These are phyloP conservation scores for Rubia tinctorum DNA, from an alignment of 305 asterid species.

Conservation along the genomic window DNA sequence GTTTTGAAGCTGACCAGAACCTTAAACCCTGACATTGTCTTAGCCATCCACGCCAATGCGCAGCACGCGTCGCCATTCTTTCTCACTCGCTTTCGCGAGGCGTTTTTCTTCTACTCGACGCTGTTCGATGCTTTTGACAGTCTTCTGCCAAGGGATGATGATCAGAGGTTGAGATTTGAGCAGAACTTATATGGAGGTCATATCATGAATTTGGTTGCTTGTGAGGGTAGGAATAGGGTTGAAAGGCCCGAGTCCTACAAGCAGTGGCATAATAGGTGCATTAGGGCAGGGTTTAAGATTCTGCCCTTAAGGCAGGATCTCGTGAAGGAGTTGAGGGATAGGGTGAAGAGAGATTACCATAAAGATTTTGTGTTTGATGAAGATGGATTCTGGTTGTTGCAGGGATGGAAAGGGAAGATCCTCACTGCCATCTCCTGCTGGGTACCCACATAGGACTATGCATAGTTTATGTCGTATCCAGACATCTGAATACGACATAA, in stretches of 20 bases:
- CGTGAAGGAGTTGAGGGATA: slow-evolving; percentile 18
- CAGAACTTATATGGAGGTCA: slow-evolving; percentile 4
- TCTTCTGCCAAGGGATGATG: slow-evolving; percentile 17
- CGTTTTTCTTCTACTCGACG: slow-evolving; percentile 19
- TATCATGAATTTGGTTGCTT: slow-evolving; percentile 25
- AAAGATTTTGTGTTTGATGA: slow-evolving; percentile 28
- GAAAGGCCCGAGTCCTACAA: slow-evolving; percentile 31
- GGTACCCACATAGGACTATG: slow-evolving; percentile 17
- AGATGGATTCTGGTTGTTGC: slow-evolving; percentile 26
- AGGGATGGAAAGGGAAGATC: slow-evolving; percentile 35
- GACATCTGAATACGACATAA: too few species aligned
- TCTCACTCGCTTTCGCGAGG: slow-evolving; percentile 27
- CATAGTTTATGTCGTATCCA: too few species aligned
- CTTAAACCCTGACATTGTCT: slow-evolving; percentile 30
- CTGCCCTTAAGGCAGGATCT: slow-evolving; percentile 18
- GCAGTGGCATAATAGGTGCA: slow-evolving; percentile 26
- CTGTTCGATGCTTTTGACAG: slow-evolving; percentile 22
- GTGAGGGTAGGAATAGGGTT: slow-evolving; percentile 25
- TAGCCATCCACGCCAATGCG: slow-evolving; percentile 19
- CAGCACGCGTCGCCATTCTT: slow-evolving; percentile 27
- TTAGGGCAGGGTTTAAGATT: slow-evolving; percentile 25
- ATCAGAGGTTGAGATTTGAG: slow-evolving; percentile 18
- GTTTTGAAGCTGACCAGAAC: slow-evolving; percentile 25
- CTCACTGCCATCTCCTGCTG: slow-evolving; percentile 41
- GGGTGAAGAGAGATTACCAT: slow-evolving; percentile 22